phyloP scores from a whole-genome alignment of 1,284 basidiomycete genomes.

The Termitomyces sp. region DNA sequence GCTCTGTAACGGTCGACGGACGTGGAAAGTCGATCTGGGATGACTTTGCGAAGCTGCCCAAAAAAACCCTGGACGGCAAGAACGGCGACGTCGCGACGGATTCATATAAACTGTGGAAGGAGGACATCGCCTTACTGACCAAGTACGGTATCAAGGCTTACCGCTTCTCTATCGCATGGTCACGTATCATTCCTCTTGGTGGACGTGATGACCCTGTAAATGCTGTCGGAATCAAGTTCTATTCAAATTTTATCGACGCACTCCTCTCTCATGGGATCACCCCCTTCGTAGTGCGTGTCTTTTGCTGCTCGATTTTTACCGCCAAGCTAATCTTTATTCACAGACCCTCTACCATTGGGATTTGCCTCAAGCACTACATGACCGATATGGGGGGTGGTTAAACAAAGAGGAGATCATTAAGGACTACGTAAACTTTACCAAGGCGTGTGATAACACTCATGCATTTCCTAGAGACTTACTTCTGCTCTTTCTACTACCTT shows the following conservation, averaged over 20 bases:
- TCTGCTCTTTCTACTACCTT: not conserved
- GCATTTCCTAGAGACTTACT: not conserved
- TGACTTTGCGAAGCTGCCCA: conserved; percentile 61
- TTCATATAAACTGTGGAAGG: conserved; percentile 65
- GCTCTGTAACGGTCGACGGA: conserved; percentile 53
- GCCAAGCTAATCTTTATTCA: not conserved
- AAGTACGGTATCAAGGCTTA: conserved; percentile 55
- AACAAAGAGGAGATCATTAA: conserved; percentile 60
- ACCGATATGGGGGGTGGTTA: conserved; percentile 74
- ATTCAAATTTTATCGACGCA: conserved; percentile 65
- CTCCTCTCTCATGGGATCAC: conserved; percentile 60
- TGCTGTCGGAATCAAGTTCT: conserved; percentile 63
- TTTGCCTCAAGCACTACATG: conserved; percentile 65
- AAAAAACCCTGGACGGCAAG: conserved; percentile 66
- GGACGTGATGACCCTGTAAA: conserved; percentile 74
- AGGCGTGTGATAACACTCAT: conserved; percentile 28
- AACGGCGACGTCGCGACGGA: conserved; percentile 70
- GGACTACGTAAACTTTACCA: conserved; percentile 62
- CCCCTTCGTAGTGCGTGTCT: conserved; percentile 60
- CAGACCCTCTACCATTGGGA: conserved; percentile 81
- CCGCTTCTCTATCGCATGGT: conserved; percentile 74
- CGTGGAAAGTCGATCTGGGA: conserved; percentile 75
- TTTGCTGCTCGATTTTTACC: not conserved
- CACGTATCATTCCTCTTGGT: conserved; percentile 69
- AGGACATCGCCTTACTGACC: conserved; percentile 63